Evolutionary conservation across 2,329 filamentous ascomycete species (phyloP).

Genomic region (Thelonectria blattea): DNA sequence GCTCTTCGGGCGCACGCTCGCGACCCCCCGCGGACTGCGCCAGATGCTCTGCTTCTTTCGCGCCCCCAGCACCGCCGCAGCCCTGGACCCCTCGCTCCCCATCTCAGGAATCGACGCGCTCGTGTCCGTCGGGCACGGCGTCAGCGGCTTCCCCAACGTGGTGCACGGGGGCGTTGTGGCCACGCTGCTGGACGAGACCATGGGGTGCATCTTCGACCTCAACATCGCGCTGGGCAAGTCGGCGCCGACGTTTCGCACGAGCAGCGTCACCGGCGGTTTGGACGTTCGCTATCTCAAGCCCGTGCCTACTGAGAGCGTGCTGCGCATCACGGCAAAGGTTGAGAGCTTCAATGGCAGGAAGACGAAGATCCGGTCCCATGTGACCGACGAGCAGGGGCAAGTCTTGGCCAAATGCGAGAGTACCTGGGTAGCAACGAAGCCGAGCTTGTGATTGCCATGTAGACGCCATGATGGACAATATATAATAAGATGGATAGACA

Average conservation of each 20-base stretch:
- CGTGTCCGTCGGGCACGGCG: slow-evolving; percentile 42
- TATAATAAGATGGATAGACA: neutral
- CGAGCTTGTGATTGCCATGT: slow-evolving; percentile 34
- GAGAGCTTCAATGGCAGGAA: slow-evolving; percentile 45
- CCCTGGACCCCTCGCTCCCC: slow-evolving; percentile 32
- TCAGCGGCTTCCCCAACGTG: slow-evolving; percentile 43
- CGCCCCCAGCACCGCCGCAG: slow-evolving; percentile 34
- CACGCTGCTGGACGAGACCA: slow-evolving; percentile 46
- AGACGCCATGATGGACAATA: neutral
- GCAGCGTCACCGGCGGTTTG: slow-evolving; percentile 44
- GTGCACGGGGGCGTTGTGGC: slow-evolving; percentile 47
- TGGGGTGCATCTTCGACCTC: slow-evolving; percentile 45
- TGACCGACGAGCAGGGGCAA: slow-evolving; percentile 40
- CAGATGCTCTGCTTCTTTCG: slow-evolving; percentile 46
- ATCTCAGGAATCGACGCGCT: slow-evolving; percentile 41
- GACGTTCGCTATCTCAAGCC: slow-evolving; percentile 45
- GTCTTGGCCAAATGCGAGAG: slow-evolving; percentile 42
- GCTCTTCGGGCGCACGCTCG: slow-evolving; percentile 43
- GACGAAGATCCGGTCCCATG: slow-evolving; percentile 38
- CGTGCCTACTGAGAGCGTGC: slow-evolving; percentile 37
- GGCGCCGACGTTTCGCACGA: slow-evolving; percentile 35
- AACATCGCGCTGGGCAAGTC: slow-evolving; percentile 44
- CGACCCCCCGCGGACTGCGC: slow-evolving; percentile 34
- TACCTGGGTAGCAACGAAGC: slow-evolving; percentile 42
- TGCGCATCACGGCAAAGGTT: slow-evolving; percentile 42